phyloP scores from a whole-genome alignment of 176 grass and related monocot genomes.

The Hordeum marinum region DNA sequence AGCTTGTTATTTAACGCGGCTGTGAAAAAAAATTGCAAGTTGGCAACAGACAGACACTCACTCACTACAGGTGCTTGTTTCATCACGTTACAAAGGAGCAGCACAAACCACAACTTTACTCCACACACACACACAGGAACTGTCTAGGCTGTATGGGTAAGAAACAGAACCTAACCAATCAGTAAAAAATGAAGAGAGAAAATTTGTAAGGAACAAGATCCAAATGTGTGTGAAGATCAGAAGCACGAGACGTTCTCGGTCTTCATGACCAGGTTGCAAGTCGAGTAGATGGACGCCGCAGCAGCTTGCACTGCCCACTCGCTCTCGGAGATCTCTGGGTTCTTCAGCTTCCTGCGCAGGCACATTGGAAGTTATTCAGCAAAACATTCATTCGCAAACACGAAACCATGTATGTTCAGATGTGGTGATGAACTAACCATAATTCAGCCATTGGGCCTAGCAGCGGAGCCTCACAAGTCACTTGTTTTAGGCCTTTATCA shows the following conservation, averaged over 20 bases:
- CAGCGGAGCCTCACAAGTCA: constrained; percentile 30
- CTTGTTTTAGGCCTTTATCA: constrained; percentile 75
- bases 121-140: background rate
- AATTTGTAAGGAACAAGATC: constrained; percentile 14
- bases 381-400: background rate
- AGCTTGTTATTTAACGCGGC: constrained; percentile 30
- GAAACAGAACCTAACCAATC: constrained; percentile 12
- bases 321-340: constrained; percentile 51
- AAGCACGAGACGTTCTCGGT: constrained; percentile 64
- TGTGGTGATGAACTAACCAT: constrained; percentile 34
- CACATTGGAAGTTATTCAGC: background rate
- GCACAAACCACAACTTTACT: constrained; percentile 29
- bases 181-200: constrained; percentile 3
- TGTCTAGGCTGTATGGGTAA: constrained; percentile 14
- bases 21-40: constrained; percentile 27
- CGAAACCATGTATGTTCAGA: background rate
- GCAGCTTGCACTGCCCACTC: constrained; percentile 87
- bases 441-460: constrained; percentile 46
- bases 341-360: constrained; percentile 65
- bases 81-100: constrained; percentile 34
- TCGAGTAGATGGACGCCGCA: constrained; percentile 92
- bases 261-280: constrained; percentile 74
- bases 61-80: background rate
- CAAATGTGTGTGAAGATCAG: constrained; percentile 20
- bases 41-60: constrained; percentile 14